A percentile compares a stretch with the other conserved stretches of the same genome.
Conservation (phyloP, 1,284 basidiomycete genomes). For the Pseudomicrostroma phylloplanum region DNA sequence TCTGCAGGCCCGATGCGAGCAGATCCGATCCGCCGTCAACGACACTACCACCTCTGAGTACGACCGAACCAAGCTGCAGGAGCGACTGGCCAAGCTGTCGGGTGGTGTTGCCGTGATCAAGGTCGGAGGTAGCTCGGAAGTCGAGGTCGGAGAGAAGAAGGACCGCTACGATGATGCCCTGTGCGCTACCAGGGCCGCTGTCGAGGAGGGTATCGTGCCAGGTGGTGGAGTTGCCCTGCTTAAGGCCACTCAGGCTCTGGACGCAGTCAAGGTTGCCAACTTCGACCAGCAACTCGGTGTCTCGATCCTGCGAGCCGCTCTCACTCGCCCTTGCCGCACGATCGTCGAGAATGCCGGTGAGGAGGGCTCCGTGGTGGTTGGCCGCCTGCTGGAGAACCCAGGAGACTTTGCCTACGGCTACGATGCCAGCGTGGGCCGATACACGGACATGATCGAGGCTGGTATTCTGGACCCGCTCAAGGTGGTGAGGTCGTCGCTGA, state of each 20-base stretch:
- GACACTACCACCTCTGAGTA: conserved; percentile 85
- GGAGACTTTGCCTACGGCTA: conserved; percentile 61
- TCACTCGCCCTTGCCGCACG: conserved; percentile 70
- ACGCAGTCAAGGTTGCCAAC: conserved; percentile 74
- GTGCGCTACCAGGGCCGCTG: conserved; percentile 92
- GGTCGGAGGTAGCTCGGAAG: conserved; percentile 87
- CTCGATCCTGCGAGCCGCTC: conserved; percentile 80
- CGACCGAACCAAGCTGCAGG: conserved; percentile 91
- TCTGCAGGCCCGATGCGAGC: conserved; percentile 64
- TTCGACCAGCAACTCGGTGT: conserved; percentile 98
- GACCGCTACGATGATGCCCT: conserved; percentile 96
- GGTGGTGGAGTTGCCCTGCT: conserved; percentile 87
- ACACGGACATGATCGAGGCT: conserved; percentile 84
- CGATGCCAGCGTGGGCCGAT: conserved; percentile 84
- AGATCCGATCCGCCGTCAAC: conserved; percentile 76
- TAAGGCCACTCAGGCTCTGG: conserved; percentile 78
- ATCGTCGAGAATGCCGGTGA: conserved; percentile 94
- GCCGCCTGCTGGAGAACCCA: conserved; percentile 54
- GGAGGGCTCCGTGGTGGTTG: conserved; percentile 87
- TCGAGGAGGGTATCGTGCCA: conserved; percentile 88
- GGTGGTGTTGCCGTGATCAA: conserved; percentile 98
- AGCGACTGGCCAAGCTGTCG: conserved; percentile 88
- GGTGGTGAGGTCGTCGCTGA: conserved; percentile 47
- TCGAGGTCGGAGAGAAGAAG: conserved; percentile 99
- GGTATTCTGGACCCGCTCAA: conserved; percentile 69